A percentile compares a stretch with the other conserved stretches of the same genome.
Conservation (phyloP, 2,329 filamentous ascomycete genomes). For the Trichocomaceae sp. region DNA sequence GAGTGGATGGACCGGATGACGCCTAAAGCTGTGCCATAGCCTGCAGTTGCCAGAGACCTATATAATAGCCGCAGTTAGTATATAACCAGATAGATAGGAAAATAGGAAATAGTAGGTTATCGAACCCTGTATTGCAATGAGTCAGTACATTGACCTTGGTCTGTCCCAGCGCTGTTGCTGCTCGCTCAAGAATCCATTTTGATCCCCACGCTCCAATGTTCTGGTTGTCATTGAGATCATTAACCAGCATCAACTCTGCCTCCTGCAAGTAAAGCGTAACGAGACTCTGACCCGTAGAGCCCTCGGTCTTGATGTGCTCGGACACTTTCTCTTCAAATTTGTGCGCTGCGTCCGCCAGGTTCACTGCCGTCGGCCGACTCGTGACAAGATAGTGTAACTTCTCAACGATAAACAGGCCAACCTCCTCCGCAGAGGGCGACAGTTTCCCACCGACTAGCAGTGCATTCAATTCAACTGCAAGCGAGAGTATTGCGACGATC, state of each 20-base stretch:
- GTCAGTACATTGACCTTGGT: constrained; percentile 74
- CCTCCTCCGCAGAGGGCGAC: constrained; percentile 52
- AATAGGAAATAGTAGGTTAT: constrained; percentile 2
- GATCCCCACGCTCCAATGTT: constrained; percentile 78
- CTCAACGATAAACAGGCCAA: constrained; percentile 61
- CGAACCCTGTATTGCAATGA: constrained; percentile 91
- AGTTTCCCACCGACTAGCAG: constrained; percentile 32
- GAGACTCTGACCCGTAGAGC: constrained; percentile 44
- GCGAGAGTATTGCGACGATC: constrained; percentile 85
- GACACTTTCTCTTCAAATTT: constrained; percentile 65
- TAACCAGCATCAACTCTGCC: constrained; percentile 78
- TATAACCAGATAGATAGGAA: not conserved
- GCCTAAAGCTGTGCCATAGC: constrained; percentile 92
- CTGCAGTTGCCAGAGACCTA: constrained; percentile 86
- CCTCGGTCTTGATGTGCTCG: constrained; percentile 32
- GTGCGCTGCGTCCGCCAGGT: constrained; percentile 80
- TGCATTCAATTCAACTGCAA: constrained; percentile 72
- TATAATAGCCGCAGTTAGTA: constrained; percentile 24
- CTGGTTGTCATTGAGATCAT: constrained; percentile 82
- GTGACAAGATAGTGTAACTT: constrained; percentile 81
- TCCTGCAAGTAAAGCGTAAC: constrained; percentile 65
- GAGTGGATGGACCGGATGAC: constrained; percentile 79
- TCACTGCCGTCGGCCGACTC: constrained; percentile 89
- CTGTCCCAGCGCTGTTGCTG: constrained; percentile 42
- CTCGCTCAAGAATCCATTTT: constrained; percentile 66